Conservation (phyloP, 148 eudicot genomes). For the Camellia lanceoleosa region DNA sequence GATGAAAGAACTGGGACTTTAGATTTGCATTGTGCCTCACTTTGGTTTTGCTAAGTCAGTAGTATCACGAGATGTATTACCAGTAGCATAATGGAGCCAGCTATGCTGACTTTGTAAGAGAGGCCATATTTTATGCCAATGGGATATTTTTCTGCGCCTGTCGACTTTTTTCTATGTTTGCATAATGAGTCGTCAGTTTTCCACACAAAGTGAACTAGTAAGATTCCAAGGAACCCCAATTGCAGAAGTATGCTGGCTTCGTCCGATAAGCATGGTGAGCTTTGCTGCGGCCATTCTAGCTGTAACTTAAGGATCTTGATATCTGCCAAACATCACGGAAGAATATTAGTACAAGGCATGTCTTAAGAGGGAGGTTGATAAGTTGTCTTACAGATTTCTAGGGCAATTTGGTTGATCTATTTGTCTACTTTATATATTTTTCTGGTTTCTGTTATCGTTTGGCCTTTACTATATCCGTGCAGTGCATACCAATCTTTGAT, state of each 20-base stretch:
- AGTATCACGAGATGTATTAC: conserved; percentile 38
- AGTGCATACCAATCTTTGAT: background rate
- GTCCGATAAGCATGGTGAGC: conserved; percentile 62
- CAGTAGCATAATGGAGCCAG: conserved; percentile 48
- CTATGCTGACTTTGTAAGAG: conserved; percentile 43
- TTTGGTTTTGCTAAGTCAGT: conserved; percentile 29
- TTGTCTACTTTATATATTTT: conserved; percentile 39
- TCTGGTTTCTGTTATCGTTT: conserved; percentile 24
- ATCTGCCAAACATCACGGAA: conserved; percentile 34
- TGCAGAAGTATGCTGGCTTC: conserved; percentile 50
- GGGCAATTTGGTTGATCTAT: conserved; percentile 55
- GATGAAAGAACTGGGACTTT: conserved; percentile 33
- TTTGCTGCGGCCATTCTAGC: conserved; percentile 37
- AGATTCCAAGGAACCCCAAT: conserved; percentile 48
- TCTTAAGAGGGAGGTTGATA: background rate
- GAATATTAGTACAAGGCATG: background rate
- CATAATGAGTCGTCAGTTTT: conserved; percentile 27
- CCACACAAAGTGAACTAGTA: conserved; percentile 37
- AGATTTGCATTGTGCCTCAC: conserved; percentile 29
- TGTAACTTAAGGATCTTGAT: conserved; percentile 24
- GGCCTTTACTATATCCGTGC: background rate
- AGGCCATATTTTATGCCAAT: conserved; percentile 30
- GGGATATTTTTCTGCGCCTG: conserved; percentile 24
- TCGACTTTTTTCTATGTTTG: conserved; percentile 36
- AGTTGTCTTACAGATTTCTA: background rate